Evolutionary conservation across 176 grass and related monocot genomes (phyloP).

Genomic region (Oryza meridionalis): DNA sequence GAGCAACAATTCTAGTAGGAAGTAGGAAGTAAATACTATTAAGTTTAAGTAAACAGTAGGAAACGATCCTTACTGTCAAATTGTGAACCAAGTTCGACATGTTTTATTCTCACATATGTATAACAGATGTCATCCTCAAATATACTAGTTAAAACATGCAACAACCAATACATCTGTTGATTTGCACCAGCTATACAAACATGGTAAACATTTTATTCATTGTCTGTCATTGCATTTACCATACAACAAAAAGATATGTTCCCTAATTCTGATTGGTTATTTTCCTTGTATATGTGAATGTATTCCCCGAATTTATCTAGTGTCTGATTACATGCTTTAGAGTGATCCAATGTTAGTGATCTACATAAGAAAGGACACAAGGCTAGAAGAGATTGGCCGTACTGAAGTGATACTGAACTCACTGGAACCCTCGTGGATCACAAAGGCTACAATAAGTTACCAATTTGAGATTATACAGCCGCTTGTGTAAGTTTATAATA

Average conservation of each 20-base stretch:
- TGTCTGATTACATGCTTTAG: constrained; percentile 48
- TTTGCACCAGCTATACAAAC: constrained; percentile 20
- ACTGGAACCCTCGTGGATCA: constrained; percentile 85
- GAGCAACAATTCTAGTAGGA: background rate
- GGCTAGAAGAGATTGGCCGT: constrained; percentile 87
- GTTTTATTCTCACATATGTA: background rate
- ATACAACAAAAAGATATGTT: constrained; percentile 22
- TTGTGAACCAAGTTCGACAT: background rate
- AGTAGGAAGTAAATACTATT: constrained; percentile 6
- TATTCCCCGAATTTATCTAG: constrained; percentile 19
- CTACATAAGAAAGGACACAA: constrained; percentile 65
- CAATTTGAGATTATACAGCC: constrained; percentile 94
- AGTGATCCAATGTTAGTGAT: constrained; percentile 93
- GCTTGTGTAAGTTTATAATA: constrained; percentile 70
- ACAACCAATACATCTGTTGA: background rate
- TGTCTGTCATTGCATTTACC: background rate
- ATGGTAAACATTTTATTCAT: background rate
- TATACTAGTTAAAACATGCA: background rate
- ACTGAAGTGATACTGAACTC: constrained; percentile 92
- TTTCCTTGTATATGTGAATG: background rate
- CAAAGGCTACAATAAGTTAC: constrained; percentile 82
- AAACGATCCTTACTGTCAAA: background rate
- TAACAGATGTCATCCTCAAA: background rate
- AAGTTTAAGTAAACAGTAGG: background rate
- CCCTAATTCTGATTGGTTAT: constrained; percentile 26